Evolutionary conservation across 139 green algal species (phyloP).

Genomic region (Auxenochlorella pyrenoidosa): DNA sequence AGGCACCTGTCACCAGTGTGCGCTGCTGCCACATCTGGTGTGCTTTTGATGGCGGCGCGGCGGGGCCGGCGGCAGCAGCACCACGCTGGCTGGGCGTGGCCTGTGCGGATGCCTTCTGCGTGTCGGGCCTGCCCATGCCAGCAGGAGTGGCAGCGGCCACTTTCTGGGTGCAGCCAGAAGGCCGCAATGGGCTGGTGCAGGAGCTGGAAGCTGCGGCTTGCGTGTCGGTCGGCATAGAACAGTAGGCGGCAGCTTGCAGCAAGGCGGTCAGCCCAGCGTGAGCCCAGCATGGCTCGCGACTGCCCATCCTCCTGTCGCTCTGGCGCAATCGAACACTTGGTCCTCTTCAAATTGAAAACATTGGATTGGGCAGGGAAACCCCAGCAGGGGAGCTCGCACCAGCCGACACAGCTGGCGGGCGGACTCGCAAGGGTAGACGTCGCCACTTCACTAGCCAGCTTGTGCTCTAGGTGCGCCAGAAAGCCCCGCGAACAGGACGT

Average conservation of each 20-base stretch:
- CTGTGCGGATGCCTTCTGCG: neutral
- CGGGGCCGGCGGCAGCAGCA: too few species aligned
- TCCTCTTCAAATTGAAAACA: too few species aligned
- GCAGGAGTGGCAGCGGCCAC: neutral
- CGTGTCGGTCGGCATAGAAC: neutral
- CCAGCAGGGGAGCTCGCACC: neutral
- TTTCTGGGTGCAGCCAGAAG: constrained; percentile 18
- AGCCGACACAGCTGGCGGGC: too few species aligned
- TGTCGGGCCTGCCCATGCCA: neutral
- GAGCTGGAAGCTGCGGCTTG: neutral
- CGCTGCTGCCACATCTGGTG: constrained; percentile 24
- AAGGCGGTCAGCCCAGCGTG: neutral
- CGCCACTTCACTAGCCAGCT: too few species aligned
- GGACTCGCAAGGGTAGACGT: too few species aligned
- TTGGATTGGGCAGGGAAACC: too few species aligned
- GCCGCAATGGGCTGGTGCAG: constrained; percentile 2
- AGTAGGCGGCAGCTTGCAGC: neutral
- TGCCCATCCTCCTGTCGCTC: too few species aligned
- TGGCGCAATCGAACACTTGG: too few species aligned
- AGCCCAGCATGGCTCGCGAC: neutral
- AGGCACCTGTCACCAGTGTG: neutral
- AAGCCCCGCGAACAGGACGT: too few species aligned
- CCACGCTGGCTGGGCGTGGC: neutral
- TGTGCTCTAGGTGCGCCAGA: too few species aligned
- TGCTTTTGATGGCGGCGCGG: neutral